Evolutionary conservation across 1,284 basidiomycete genomes (phyloP).

Genomic region (Cryptococcus sp.): DNA sequence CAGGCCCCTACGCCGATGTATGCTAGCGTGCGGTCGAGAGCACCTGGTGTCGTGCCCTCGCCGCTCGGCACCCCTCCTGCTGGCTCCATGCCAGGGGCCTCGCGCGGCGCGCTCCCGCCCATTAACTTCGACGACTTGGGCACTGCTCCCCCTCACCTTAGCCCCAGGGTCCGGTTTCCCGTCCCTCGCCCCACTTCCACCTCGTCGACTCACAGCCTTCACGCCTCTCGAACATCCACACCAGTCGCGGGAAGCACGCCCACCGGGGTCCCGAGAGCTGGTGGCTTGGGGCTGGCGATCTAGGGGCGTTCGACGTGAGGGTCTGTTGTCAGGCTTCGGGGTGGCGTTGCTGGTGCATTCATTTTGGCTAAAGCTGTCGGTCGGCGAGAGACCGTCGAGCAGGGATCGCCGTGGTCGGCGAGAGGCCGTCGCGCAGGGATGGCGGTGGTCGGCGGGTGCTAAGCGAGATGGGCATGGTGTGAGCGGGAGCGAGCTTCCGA

Average conservation of each 20-base stretch:
- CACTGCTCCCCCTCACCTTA: background rate
- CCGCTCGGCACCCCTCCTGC: background rate
- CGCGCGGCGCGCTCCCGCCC: background rate
- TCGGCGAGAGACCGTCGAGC: background rate
- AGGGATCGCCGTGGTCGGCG: background rate
- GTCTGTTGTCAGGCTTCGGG: background rate
- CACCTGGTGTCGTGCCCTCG: background rate
- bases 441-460: background rate
- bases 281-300: background rate
- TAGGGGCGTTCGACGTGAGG: background rate
- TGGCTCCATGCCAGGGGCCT: too few relatives aligned
- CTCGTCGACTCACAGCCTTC: too few relatives aligned
- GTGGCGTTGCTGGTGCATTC: background rate
- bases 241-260: too few relatives aligned
- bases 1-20: background rate
- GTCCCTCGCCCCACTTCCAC: background rate
- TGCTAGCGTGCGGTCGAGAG: background rate
- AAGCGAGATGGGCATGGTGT: conserved; percentile 8
- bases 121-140: too few relatives aligned
- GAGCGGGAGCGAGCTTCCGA: background rate
- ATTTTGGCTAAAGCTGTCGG: too few relatives aligned
- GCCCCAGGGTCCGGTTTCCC: conserved; percentile 2
- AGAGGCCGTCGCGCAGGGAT: background rate
- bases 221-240: too few relatives aligned
- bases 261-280: background rate